Conservation (phyloP, 495 filamentous ascomycete species). For the Penicillium cinerascens region DNA sequence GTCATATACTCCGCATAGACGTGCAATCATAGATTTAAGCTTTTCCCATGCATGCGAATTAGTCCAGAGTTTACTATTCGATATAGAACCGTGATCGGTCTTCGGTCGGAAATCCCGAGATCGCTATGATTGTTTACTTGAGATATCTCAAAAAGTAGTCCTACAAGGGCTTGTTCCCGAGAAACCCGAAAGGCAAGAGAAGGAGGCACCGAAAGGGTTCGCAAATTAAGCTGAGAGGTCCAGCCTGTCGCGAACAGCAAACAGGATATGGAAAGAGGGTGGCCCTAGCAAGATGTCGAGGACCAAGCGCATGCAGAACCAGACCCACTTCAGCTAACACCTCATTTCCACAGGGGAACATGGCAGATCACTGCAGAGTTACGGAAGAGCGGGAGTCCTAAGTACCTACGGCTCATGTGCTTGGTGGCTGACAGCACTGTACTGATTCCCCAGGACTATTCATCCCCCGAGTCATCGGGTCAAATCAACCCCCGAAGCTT, state of each 20-base stretch:
- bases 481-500: not conserved
- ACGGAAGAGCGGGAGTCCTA: not conserved
- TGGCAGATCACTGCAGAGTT: not conserved
- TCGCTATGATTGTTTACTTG: not conserved
- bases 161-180: not conserved
- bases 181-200: not conserved
- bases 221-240: not conserved
- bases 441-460: not conserved
- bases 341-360: not conserved
- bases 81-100: not conserved
- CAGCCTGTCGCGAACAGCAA: not conserved
- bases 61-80: not conserved
- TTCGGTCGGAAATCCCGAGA: not conserved
- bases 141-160: not conserved
- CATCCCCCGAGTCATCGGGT: not conserved
- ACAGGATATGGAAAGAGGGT: not conserved
- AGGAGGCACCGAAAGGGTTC: not conserved
- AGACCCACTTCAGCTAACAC: not conserved
- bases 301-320: not conserved
- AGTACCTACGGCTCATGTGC: not conserved
- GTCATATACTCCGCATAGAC: not conserved
- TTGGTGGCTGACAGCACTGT: no score
- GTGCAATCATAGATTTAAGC: not conserved
- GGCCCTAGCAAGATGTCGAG: not conserved
- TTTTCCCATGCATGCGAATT: not conserved